These are phyloP conservation scores for Tulasnella sp. DNA, from an alignment of 768 basidiomycete species.

Conservation along the genomic window DNA sequence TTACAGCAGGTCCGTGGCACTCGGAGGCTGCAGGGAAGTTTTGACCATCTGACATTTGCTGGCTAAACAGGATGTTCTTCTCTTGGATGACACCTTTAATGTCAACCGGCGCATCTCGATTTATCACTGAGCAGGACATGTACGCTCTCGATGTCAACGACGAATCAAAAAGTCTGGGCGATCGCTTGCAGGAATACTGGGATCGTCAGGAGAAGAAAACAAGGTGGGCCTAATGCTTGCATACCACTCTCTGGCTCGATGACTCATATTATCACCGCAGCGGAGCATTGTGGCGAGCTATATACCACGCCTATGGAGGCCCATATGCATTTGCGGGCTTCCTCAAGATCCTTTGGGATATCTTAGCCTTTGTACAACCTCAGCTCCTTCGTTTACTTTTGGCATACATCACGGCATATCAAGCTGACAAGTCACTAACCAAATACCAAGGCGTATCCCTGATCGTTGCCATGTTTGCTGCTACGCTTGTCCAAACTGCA, in stretches of 20 bases:
- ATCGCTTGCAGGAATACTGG: slow-evolving; percentile 63
- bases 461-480: slow-evolving; percentile 76
- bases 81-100: slow-evolving; percentile 83
- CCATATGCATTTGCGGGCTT: slow-evolving; percentile 65
- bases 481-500: slow-evolving; percentile 77
- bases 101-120: slow-evolving; percentile 58
- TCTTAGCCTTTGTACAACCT: slow-evolving; percentile 82
- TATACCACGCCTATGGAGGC: slow-evolving; percentile 76
- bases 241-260: neutral
- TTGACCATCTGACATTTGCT: neutral
- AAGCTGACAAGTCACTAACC: slow-evolving; percentile 43
- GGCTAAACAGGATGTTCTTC: slow-evolving; percentile 57
- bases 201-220: slow-evolving; percentile 56
- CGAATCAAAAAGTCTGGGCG: slow-evolving; percentile 68
- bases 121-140: slow-evolving; percentile 84
- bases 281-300: slow-evolving; percentile 68
- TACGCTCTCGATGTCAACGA: slow-evolving; percentile 71
- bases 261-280: slow-evolving; percentile 44
- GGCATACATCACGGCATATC: slow-evolving; percentile 79
- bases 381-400: slow-evolving; percentile 80
- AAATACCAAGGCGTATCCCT: slow-evolving; percentile 73
- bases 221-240: neutral
- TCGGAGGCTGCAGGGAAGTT: neutral
- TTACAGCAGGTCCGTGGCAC: slow-evolving; percentile 62
- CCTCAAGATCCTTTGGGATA: slow-evolving; percentile 80